Evolutionary conservation across 257 asterid species (phyloP).

Genomic region (Echites panduratus): DNA sequence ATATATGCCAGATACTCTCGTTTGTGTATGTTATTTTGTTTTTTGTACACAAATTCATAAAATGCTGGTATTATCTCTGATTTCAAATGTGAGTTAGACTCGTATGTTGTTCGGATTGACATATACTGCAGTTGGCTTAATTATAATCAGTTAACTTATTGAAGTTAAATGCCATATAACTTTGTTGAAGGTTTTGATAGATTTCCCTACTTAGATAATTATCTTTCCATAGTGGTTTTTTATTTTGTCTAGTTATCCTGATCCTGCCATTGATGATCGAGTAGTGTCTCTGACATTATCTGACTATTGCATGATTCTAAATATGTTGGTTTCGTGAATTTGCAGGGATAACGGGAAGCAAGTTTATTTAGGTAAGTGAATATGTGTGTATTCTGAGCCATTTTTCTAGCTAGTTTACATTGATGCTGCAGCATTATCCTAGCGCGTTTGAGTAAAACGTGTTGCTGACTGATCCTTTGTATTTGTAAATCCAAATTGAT

Average conservation of each 20-base stretch:
- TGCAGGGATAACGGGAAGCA: slow-evolving; percentile 98
- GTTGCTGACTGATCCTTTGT: not conserved
- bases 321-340: slow-evolving; percentile 4
- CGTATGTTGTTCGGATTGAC: not conserved
- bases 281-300: not conserved
- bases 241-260: not conserved
- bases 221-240: not conserved
- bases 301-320: not conserved
- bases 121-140: not conserved
- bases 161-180: not conserved
- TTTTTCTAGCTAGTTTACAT: not conserved
- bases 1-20: not conserved
- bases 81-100: not conserved
- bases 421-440: not conserved
- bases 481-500: slow-evolving; percentile 17
- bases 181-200: not conserved
- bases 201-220: not conserved
- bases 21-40: not conserved
- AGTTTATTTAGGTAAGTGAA: slow-evolving; percentile 73
- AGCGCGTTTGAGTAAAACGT: not conserved
- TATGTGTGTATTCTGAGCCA: not conserved
- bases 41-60: not conserved
- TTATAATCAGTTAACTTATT: not conserved
- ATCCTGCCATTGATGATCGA: not conserved
- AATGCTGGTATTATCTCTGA: not conserved